A percentile compares a stretch with the other conserved stretches of the same genome.
Conservation (phyloP, 176 grass and related monocot genomes). For the Eragrostis curvula region DNA sequence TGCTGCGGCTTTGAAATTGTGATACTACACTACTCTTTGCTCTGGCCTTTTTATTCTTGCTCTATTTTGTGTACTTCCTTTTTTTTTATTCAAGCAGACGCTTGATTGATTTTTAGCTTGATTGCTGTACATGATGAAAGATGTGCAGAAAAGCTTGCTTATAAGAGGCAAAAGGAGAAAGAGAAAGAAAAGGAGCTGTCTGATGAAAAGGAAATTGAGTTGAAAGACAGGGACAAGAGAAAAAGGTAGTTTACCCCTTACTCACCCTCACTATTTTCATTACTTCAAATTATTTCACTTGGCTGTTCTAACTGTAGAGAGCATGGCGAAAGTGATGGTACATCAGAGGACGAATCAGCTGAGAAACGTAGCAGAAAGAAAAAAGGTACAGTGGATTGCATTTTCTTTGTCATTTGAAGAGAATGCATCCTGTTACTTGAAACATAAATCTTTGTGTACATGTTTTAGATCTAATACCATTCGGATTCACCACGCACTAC, state of each 20-base stretch:
- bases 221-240: slow-evolving; percentile 58
- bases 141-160: slow-evolving; percentile 98
- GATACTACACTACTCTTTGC: background rate
- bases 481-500: too few relatives aligned
- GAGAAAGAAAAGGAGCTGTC: slow-evolving; percentile 50
- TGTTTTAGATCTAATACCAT: too few relatives aligned
- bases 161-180: slow-evolving; percentile 85
- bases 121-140: slow-evolving; percentile 64
- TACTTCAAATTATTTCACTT: too few relatives aligned
- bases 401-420: too few relatives aligned
- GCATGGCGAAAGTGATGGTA: slow-evolving; percentile 36
- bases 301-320: slow-evolving; percentile 54
- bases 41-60: background rate
- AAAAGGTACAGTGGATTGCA: slow-evolving; percentile 56
- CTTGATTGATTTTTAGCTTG: slow-evolving; percentile 40
- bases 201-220: slow-evolving; percentile 44
- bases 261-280: background rate
- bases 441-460: too few relatives aligned
- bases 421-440: too few relatives aligned
- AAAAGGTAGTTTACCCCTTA: slow-evolving; percentile 60
- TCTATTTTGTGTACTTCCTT: background rate
- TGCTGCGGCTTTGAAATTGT: background rate
- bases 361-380: slow-evolving; percentile 53
- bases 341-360: slow-evolving; percentile 39
- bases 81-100: slow-evolving; percentile 1